Conservation (phyloP, 805 yeast genomes). For the Candida michaelii region DNA sequence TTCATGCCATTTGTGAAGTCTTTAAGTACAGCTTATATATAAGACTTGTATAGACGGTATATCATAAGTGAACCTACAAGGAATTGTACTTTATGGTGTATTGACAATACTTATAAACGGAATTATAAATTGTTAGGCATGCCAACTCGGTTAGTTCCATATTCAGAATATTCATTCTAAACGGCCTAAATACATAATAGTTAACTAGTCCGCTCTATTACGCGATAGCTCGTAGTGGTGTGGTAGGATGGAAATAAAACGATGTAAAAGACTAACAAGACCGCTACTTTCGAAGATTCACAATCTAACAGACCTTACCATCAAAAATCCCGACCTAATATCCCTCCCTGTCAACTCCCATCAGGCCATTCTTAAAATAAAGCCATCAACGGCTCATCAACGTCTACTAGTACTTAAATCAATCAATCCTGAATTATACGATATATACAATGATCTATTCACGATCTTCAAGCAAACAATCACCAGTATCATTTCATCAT, state of each 20-base stretch:
- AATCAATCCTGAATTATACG: constrained; percentile 27
- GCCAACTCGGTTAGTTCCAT: no score
- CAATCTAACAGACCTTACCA: constrained; percentile 26
- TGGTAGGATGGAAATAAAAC: constrained; percentile 19
- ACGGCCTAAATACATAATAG: no score
- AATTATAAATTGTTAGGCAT: no score
- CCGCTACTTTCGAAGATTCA: constrained; percentile 40
- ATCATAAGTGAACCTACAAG: no score
- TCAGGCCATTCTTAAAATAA: not conserved
- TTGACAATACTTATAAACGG: no score
- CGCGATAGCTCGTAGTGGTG: no score
- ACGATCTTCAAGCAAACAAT: constrained; percentile 28
- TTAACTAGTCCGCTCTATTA: no score
- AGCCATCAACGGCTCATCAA: constrained; percentile 20
- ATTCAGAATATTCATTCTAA: no score
- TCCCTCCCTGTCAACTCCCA: not conserved
- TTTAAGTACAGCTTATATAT: no score
- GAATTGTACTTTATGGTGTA: no score
- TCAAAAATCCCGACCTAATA: constrained; percentile 24
- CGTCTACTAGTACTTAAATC: constrained; percentile 27
- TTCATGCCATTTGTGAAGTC: no score
- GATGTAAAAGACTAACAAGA: constrained; percentile 35
- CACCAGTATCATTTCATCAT: not conserved
- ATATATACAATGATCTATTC: constrained; percentile 32
- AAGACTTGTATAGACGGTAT: no score